Evolutionary conservation across 2,329 filamentous ascomycete species (phyloP).

Genomic region (Fusarium sp.): DNA sequence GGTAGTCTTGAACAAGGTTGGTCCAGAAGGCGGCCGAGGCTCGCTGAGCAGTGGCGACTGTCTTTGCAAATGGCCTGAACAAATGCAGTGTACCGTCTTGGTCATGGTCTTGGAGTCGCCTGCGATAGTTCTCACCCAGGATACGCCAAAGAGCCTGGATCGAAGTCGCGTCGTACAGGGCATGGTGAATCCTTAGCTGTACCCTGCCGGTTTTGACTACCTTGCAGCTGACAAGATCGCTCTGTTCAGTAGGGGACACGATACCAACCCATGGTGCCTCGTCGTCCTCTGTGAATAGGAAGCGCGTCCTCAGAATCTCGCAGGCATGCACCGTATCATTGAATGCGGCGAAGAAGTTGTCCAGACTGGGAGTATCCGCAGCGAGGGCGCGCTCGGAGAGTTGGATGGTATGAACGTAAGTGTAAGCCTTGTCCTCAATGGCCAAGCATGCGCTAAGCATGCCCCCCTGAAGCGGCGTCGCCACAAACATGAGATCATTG

Average conservation of each 20-base stretch:
- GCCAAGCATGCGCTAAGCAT: slow-evolving; percentile 27
- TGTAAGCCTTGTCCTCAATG: slow-evolving; percentile 15
- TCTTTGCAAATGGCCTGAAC: slow-evolving; percentile 16
- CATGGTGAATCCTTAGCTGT: slow-evolving; percentile 14
- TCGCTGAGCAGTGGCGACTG: background rate
- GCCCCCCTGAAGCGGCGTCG: slow-evolving; percentile 22
- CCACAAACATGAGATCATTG: slow-evolving; percentile 16
- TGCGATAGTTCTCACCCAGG: background rate
- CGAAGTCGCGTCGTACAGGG: slow-evolving; percentile 17
- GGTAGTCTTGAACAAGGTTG: background rate
- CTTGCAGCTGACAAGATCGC: slow-evolving; percentile 13
- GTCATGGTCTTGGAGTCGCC: background rate
- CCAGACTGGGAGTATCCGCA: background rate
- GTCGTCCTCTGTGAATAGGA: slow-evolving; percentile 22
- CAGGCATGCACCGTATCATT: slow-evolving; percentile 13
- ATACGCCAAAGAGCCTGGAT: slow-evolving; percentile 1
- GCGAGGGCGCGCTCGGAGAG: background rate
- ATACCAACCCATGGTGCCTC: slow-evolving; percentile 20
- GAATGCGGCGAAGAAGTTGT: slow-evolving; percentile 12
- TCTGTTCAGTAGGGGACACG: slow-evolving; percentile 21
- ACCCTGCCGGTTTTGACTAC: background rate
- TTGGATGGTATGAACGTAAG: slow-evolving; percentile 15
- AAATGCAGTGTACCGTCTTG: background rate
- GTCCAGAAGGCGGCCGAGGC: background rate
- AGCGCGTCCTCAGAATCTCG: slow-evolving; percentile 17